Evolutionary conservation across 2,329 filamentous ascomycete genomes (phyloP), one percentile per base, ranked within the genome.

Genomic region (Claviceps maximensis): DNA sequence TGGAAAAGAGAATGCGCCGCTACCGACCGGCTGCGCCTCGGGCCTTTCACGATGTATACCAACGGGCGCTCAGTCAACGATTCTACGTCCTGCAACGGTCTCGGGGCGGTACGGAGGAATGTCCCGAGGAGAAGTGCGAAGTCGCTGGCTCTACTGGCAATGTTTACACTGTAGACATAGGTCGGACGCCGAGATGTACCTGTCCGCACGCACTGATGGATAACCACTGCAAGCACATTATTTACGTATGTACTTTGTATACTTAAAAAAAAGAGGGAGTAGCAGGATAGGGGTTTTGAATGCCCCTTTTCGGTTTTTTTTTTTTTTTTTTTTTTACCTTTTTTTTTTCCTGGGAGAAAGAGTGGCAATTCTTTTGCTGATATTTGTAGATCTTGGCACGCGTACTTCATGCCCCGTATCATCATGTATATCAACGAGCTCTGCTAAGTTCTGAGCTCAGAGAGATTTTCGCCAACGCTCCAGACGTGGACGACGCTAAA

Each of bases 141-240:
- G 69, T 86, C 55, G 78, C 81, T 0, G 83, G 82, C 1, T 78
- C 78, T 10, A 85, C 80, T 1, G 82, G 82, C 17, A 85, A 85
- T 57, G 71, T 86, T 54, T 86, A 86, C 63, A 76, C 66, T 0
- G 74, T 85, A 33, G 66, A 66, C 36, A 74, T 86, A 51, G 67
- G 68, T 3, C 70, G 70, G n/a, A 59, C 71, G 19, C 77, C 79
- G 0, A 67, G 59, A 0, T 84, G 81, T 62, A 69, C 72, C 49
- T 84, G 81, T 55, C 79, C 79, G 1, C 74, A 82, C 53, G 73
- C 71, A 1, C 58, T 55, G 27, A 71, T 71, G 36, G 77, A 78
- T 0, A 73, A 78, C 33, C 78, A 82, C 56, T 84, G 82, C 74
- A 86, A 86, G 60, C 83, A 86, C 58, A 68, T 82, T 27, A 56